Evolutionary conservation across 2,329 filamentous ascomycete species (phyloP), one percentile per base, ranked within the genome.

Genomic region (Talaromyces sp.): DNA sequence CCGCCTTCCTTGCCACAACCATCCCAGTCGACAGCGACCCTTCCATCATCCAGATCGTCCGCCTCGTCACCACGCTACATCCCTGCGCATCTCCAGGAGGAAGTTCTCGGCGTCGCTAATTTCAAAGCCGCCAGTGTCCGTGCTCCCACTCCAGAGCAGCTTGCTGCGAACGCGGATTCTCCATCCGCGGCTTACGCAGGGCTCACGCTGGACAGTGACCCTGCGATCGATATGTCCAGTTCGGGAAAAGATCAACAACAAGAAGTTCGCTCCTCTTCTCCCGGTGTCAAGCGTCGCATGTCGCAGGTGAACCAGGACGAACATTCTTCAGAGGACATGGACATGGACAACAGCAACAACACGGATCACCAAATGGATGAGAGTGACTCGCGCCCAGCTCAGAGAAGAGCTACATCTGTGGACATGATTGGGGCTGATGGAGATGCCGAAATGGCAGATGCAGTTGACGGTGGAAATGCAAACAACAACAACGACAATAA

Each of bases 21-120:
- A 21, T 48, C 45, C 28, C 45, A 33, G 36, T 53, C 52, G 13
- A 22, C 52, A 19, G 39, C 53, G 41, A 33, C 22, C 31, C 53
- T 46, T 31, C 40, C 53, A 55, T 36, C 40, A 11, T 53, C 53
- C 56, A 39, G 45, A 21, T 33, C 73, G 21, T 46, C 48, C 19
- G 25, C 9, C 9, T 58, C 58, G 31, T 61, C 60, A 13, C 57
- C 76, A 43, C 76, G 79, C 60, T 82, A 79, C 68, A 75, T 84
- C 57, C 81, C 81, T 61, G 78, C 81, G 56, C 81, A 84, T 69
- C 72, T 84, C 58, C 80, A 81, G 67, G 76, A 78, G 69, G 80
- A 81, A 68, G 75, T 80, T 56, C 67, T 72, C 37, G 70, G 67
- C 58, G 62, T 66, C 46, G 50, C 50, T 43, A 52, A 52, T 19